Evolutionary conservation across 331 rosid genomes (phyloP).

Genomic region (Prunus yedoensis): DNA sequence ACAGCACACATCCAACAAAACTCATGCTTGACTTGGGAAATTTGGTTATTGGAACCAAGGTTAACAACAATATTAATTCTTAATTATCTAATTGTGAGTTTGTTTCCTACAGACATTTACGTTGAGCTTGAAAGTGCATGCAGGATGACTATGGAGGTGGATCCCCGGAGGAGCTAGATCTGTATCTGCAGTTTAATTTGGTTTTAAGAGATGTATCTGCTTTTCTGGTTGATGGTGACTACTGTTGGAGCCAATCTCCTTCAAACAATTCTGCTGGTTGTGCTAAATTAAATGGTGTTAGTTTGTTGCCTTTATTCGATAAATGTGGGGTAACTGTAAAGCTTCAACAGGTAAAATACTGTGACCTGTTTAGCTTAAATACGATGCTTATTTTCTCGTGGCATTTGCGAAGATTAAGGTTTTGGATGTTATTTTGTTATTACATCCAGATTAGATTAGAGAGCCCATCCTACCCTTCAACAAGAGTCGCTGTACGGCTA

Average conservation of each 20-base stretch:
- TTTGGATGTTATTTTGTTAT: constrained; percentile 11
- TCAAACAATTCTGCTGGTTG: constrained; percentile 37
- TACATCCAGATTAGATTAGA: constrained; percentile 62
- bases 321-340: constrained; percentile 75
- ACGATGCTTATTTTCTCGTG: neutral
- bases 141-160: constrained; percentile 65
- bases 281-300: constrained; percentile 23
- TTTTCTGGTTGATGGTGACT: constrained; percentile 93
- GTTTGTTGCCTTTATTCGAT: constrained; percentile 80
- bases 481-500: constrained; percentile 77
- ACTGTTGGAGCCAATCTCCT: constrained; percentile 64
- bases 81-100: constrained; percentile 11
- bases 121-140: constrained; percentile 20
- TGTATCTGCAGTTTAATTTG: constrained; percentile 89
- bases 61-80: constrained; percentile 21
- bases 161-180: constrained; percentile 55
- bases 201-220: constrained; percentile 91
- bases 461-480: constrained; percentile 71
- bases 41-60: constrained; percentile 80
- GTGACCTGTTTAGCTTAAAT: constrained; percentile 12
- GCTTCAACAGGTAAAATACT: constrained; percentile 74
- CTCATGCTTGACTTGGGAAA: constrained; percentile 94
- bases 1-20: constrained; percentile 67
- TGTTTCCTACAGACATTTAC: constrained; percentile 14
- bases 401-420: constrained; percentile 9